These are phyloP conservation scores for Penicillium sp. DNA, from an alignment of 2,329 filamentous ascomycete genomes.

Conservation along the genomic window DNA sequence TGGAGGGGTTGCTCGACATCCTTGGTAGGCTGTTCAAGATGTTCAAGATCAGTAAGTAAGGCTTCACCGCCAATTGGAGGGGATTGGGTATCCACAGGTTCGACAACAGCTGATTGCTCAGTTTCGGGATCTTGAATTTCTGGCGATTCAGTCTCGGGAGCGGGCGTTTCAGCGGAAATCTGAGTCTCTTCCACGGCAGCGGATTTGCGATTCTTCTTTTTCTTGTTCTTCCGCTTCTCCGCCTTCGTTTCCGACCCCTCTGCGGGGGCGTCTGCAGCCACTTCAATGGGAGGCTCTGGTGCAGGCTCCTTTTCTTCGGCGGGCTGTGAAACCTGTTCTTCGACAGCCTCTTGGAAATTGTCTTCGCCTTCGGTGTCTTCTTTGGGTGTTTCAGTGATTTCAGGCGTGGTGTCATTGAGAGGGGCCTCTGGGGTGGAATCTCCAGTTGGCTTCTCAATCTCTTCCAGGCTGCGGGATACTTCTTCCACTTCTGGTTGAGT, in stretches of 20 bases:
- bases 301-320: background rate
- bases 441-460: conserved; percentile 5
- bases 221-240: conserved; percentile 23
- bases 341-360: conserved; percentile 21
- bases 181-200: conserved; percentile 13
- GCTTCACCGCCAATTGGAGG: conserved; percentile 11
- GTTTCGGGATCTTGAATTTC: conserved; percentile 1
- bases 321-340: conserved; percentile 10
- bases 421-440: background rate
- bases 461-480: background rate
- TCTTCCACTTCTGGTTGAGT: background rate
- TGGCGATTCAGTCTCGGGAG: conserved; percentile 6
- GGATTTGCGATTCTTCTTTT: conserved; percentile 26
- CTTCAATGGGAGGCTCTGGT: background rate
- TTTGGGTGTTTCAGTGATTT: conserved; percentile 4
- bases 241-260: conserved; percentile 9
- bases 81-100: conserved; percentile 9
- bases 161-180: background rate
- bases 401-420: background rate
- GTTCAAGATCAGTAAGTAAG: conserved; percentile 10
- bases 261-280: background rate
- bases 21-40: background rate
- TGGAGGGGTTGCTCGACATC: conserved; percentile 3
- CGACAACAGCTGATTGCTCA: conserved; percentile 4
- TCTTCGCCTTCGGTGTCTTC: conserved; percentile 16